Base-by-base conservation (phyloP, 2,329 filamentous ascomycete species). In the Pestalotiopsis fici region DNA sequence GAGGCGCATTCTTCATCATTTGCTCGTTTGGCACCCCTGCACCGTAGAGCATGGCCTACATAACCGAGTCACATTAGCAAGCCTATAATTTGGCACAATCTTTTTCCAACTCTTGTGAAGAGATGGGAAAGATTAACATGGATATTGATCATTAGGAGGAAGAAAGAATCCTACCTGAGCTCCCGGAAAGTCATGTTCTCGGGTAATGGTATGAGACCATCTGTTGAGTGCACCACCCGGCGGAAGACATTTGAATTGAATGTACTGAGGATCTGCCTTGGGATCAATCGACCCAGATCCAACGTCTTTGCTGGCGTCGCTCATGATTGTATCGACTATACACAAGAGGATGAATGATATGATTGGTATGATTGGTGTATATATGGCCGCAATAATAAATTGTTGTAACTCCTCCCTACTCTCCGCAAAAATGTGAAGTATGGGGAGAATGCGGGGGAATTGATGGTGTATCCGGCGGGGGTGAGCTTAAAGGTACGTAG, bases 41-140 rank as follows among this genome's bases (percentile, higher is more conserved):
- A 15, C 93, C 95, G 80, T 97, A 98, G 25, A 98, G 87, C 95
- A 98, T 98, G 55, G 95, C 94, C 91, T 95, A 72, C n/a, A n/a
- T 39, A 21, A n/a, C 66, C 65, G 18, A 60, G 25, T 18, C 27
- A n/a, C 37, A 21, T 59, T 11, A 18, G 11, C 23, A 15, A 9
- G 62, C 7, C 18, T 5, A 57, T 23, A 13, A n/a, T n/a, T n/a
- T n/a, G n/a, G n/a, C n/a, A n/a, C n/a, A n/a, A n/a, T n/a, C n/a
- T n/a, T n/a, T n/a, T n/a, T n/a, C n/a, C n/a, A n/a, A n/a, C n/a
- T n/a, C n/a, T n/a, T n/a, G n/a, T n/a, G n/a, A n/a, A n/a, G n/a
- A n/a, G n/a, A n/a, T n/a, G 59, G 27, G 25, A 28, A n/a, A 13
- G 21, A 23, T 39, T 56, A 55, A 35, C 28, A 23, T 35, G 25